phyloP scores from a whole-genome alignment of 139 green algal species.

The Chlamydomonas eustigma region DNA sequence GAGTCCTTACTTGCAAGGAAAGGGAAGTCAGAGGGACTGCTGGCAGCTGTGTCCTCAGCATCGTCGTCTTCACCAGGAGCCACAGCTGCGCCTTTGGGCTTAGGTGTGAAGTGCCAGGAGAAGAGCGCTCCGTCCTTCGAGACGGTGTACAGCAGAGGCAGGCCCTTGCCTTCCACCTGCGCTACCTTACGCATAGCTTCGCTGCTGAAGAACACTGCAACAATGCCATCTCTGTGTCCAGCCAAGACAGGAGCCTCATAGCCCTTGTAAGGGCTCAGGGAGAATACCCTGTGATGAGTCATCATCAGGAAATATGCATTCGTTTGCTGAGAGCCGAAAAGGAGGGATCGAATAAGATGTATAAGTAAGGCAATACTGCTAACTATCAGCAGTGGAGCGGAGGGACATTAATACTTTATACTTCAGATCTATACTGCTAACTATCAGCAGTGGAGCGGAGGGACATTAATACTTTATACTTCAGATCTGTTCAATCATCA shows the following conservation, averaged over 20 bases:
- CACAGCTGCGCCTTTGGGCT: conserved; percentile 4
- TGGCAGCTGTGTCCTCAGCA: conserved; percentile 1
- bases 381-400: no score
- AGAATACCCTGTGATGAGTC: conserved; percentile 73
- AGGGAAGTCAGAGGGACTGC: conserved; percentile 7
- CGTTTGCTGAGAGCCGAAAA: no score
- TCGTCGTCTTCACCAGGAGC: neutral
- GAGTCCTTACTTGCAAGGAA: conserved; percentile 18
- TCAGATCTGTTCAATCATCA: no score
- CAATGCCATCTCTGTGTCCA: conserved; percentile 75
- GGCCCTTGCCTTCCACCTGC: conserved; percentile 42
- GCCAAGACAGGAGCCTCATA: conserved; percentile 74
- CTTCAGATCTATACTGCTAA: no score
- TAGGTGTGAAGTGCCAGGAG: conserved; percentile 53
- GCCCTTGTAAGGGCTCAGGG: conserved; percentile 71
- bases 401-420: no score
- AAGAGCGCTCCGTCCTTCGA: conserved; percentile 84
- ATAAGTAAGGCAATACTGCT: no score
- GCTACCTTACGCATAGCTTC: conserved; percentile 13
- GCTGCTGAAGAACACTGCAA: conserved; percentile 73
- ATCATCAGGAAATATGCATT: no score
- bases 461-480: no score
- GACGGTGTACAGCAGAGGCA: conserved; percentile 67
- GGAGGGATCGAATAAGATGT: no score
- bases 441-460: no score